A percentile compares a stretch with the other conserved stretches of the same genome.
These are phyloP conservation scores for Aureobasidium sp. DNA, from an alignment of 2,329 filamentous ascomycete genomes.

Conservation along the genomic window DNA sequence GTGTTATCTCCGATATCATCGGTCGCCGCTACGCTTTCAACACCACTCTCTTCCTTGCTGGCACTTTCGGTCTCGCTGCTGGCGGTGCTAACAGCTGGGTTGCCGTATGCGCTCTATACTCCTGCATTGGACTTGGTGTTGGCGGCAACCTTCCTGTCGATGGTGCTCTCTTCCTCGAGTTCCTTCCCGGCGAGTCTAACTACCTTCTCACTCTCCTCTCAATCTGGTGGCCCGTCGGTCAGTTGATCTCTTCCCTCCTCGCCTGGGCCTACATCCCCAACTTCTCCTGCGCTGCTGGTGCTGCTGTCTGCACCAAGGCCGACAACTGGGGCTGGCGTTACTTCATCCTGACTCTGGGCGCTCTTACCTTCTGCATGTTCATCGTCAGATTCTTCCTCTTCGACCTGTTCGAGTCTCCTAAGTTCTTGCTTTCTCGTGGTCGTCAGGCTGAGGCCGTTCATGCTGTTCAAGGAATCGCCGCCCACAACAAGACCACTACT, in stretches of 20 bases:
- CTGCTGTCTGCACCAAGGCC: conserved; percentile 33
- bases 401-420: conserved; percentile 76
- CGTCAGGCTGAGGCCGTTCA: conserved; percentile 72
- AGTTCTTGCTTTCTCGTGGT: conserved; percentile 70
- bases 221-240: conserved; percentile 80
- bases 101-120: conserved; percentile 30
- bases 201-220: conserved; percentile 77
- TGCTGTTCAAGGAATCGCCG: conserved; percentile 70
- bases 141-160: conserved; percentile 70
- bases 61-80: conserved; percentile 62
- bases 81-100: conserved; percentile 64
- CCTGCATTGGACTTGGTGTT: conserved; percentile 38
- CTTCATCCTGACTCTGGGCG: conserved; percentile 63
- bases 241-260: conserved; percentile 62
- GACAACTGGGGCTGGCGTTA: conserved; percentile 69
- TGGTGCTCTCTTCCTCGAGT: conserved; percentile 75
- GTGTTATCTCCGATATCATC: conserved; percentile 67
- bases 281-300: conserved; percentile 45
- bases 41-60: conserved; percentile 64
- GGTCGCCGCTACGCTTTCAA: conserved; percentile 79
- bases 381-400: conserved; percentile 71
- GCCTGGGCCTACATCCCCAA: conserved; percentile 71
- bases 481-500: conserved; percentile 52
- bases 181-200: conserved; percentile 57
- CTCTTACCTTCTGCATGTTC: conserved; percentile 71